Percentiles rank a stretch among this genome's conserved stretches.
phyloP scores from a whole-genome alignment of 306 rosid genomes.

The Vigna reflexopilosa region DNA sequence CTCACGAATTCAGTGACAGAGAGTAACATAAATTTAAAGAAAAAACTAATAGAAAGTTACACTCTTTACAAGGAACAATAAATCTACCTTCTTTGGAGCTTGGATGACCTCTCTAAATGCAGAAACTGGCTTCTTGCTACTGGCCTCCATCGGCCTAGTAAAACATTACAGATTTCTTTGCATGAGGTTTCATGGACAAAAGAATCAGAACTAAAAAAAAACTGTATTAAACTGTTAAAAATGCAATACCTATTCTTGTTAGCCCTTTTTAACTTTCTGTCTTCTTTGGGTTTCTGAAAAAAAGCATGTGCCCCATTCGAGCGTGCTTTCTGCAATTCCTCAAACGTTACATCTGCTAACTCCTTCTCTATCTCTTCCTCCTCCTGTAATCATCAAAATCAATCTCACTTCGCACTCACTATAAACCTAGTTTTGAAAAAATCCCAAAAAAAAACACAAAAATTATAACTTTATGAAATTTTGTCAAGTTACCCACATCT shows the following conservation, averaged over 20 bases:
- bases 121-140: conserved; percentile 83
- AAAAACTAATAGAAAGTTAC: conserved; percentile 11
- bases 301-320: conserved; percentile 67
- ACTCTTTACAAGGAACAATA: neutral
- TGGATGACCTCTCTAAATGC: conserved; percentile 74
- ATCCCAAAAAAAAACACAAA: neutral
- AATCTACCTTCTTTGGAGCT: conserved; percentile 78
- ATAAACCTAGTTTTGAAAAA: neutral
- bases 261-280: conserved; percentile 61
- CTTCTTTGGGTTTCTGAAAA: conserved; percentile 51
- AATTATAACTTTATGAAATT: neutral
- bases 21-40: neutral
- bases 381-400: conserved; percentile 50
- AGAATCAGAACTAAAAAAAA: neutral
- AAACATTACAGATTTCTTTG: conserved; percentile 36
- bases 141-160: conserved; percentile 89
- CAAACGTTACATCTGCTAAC: conserved; percentile 85
- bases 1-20: neutral
- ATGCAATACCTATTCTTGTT: conserved; percentile 81
- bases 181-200: conserved; percentile 3
- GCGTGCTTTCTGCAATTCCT: conserved; percentile 84
- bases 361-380: conserved; percentile 78
- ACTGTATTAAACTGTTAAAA: neutral
- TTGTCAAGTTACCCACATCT: conserved; percentile 44
- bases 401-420: neutral